A percentile compares a stretch with the other conserved stretches of the same genome.
Conservation (phyloP, 202 grass and related monocot species). For the Schoenoplectus triqueter region DNA sequence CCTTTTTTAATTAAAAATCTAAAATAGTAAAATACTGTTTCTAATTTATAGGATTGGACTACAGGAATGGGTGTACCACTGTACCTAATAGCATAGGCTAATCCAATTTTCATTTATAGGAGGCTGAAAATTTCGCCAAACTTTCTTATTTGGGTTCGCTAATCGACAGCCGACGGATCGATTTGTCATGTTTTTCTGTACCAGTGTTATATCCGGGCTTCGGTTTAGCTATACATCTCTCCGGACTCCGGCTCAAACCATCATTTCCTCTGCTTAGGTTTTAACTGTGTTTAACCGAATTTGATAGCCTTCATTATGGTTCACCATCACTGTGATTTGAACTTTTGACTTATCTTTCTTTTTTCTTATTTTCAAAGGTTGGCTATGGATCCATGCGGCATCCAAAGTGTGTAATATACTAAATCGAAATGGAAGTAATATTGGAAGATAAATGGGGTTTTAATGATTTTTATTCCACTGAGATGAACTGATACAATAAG, state of each 20-base stretch:
- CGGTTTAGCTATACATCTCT: too few relatives aligned
- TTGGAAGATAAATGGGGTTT: too few relatives aligned
- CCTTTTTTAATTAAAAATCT: too few relatives aligned
- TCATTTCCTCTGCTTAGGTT: neutral
- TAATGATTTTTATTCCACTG: too few relatives aligned
- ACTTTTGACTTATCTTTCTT: neutral
- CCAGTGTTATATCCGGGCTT: neutral
- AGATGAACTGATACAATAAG: too few relatives aligned
- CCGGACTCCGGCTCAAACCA: too few relatives aligned
- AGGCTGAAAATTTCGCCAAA: neutral
- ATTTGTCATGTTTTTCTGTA: neutral
- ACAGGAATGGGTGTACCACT: too few relatives aligned
- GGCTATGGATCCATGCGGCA: slow-evolving; percentile 90
- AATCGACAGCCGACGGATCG: neutral
- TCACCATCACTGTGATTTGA: neutral
- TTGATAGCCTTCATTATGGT: neutral
- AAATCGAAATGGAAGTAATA: too few relatives aligned
- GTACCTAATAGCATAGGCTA: too few relatives aligned
- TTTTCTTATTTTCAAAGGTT: slow-evolving; percentile 42
- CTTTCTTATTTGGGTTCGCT: neutral
- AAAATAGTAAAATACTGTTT: too few relatives aligned
- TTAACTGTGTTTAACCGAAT: neutral
- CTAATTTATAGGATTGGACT: too few relatives aligned
- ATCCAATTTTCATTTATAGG: too few relatives aligned
- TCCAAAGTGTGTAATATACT: slow-evolving; percentile 41